Evolutionary conservation across 2,329 filamentous ascomycete genomes (phyloP), one percentile per base, ranked within the genome.

Genomic region (Leptographium lundbergii): DNA sequence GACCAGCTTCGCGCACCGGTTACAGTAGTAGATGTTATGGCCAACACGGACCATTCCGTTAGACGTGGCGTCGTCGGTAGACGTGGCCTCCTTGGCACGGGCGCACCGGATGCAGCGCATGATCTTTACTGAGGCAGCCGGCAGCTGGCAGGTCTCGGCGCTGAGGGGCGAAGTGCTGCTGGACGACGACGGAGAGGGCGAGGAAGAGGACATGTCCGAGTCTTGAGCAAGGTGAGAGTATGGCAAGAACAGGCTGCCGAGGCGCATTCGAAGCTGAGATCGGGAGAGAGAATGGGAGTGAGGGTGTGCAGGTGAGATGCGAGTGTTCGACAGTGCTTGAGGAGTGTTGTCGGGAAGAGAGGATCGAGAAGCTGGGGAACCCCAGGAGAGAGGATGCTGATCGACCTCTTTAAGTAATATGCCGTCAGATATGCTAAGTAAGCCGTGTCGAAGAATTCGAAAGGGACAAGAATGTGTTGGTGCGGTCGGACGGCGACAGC

Each of bases 1-100:
- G 36, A 83, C 80, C 68, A 82, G 80, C 67, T 77, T 80, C 61
- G 83, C 83, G 68, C 83, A 86, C 42, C 81, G 76, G 61, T 79
- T 75, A 71, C 83, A 86, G 71, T 86, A 86, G 73, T 85, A 85
- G 61, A 85, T 78, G 69, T 84, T 84, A 69, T 81, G 79, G 2
- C 81, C 81, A 62, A 86, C 82, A 66, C 79, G 77, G 17, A 86
- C 78, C 82, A 86, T 86, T 62, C 82, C 82, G 60, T 74, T 79
- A 51, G 79, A 73, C 63, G 72, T 74, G 56, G 77, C 73, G 69
- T 85, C 81, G 68, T 85, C 81, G 36, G 80, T 82, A 10, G 79
- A 77, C 9, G 81, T 83, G 32, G 79, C 76, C 73, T 86, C 82
- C 58, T 81, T 81, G 58, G 78, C 76, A 60, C 78, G 77, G 50